These are phyloP conservation scores for Ceratocystis colombiana DNA, from an alignment of 2,329 filamentous ascomycete species.

Conservation along the genomic window DNA sequence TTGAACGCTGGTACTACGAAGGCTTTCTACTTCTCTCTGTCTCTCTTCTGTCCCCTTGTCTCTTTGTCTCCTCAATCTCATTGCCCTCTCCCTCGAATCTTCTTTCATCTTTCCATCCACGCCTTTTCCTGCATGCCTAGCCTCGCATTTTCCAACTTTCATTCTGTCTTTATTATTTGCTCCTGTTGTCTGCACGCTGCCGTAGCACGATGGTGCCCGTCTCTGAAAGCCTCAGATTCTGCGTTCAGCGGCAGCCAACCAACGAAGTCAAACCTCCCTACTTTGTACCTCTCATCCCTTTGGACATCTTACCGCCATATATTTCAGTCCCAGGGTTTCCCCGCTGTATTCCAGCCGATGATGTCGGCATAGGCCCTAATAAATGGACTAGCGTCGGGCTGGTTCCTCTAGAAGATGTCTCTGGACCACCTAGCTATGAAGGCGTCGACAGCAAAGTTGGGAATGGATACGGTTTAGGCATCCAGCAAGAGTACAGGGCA, in stretches of 20 bases:
- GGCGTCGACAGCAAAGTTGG: background rate
- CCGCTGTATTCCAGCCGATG: conserved; percentile 34
- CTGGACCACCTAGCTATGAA: too few relatives aligned
- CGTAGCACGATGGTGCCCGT: background rate
- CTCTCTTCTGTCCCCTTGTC: background rate
- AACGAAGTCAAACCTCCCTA: conserved; percentile 27
- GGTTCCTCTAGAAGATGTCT: background rate
- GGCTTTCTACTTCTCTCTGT: background rate
- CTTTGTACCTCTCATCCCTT: conserved; percentile 45
- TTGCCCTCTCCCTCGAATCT: background rate
- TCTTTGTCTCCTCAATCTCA: background rate
- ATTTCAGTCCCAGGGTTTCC: conserved; percentile 38
- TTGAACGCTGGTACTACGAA: background rate
- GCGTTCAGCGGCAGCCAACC: conserved; percentile 37
- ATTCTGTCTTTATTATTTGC: background rate
- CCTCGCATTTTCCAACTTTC: background rate
- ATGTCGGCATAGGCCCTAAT: conserved; percentile 29
- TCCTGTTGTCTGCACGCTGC: background rate
- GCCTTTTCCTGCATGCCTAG: background rate
- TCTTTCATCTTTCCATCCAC: background rate
- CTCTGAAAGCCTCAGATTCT: conserved; percentile 30
- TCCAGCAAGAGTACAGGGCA: background rate
- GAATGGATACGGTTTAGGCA: background rate
- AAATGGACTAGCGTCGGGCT: background rate
- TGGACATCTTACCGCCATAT: conserved; percentile 43